phyloP scores from a whole-genome alignment of 257 asterid species.

The Solanum chaucha region DNA sequence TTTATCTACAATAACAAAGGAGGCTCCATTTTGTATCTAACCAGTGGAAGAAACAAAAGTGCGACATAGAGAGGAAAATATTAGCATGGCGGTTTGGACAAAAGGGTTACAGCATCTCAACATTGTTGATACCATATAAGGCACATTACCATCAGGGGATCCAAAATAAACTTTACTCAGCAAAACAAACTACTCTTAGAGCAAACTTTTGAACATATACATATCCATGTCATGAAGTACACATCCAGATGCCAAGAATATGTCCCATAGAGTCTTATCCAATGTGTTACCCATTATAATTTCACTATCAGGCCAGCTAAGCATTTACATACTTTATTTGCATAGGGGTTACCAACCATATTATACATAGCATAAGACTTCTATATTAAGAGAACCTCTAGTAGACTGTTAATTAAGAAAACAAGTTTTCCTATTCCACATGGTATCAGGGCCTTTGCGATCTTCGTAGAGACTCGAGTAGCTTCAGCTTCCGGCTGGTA shows the following conservation, averaged over 20 bases:
- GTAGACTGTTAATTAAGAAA: neutral
- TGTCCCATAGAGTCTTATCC: neutral
- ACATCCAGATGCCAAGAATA: neutral
- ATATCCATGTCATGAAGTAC: neutral
- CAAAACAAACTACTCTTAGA: neutral
- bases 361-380: neutral
- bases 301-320: neutral
- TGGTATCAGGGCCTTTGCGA: neutral
- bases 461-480: neutral
- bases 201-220: neutral
- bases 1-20: conserved; percentile 59
- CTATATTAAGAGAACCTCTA: neutral
- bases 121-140: neutral
- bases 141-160: neutral
- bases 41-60: conserved; percentile 15
- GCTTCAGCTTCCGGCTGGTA: neutral
- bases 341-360: neutral
- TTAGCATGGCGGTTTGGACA: neutral
- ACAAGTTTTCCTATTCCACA: neutral
- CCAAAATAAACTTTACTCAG: neutral
- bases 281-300: neutral
- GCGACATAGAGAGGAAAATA: conserved; percentile 17
- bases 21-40: conserved; percentile 79
- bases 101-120: neutral
- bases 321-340: neutral